These are phyloP conservation scores for Auricularia sp. DNA, from an alignment of 768 basidiomycete species.

Conservation along the genomic window DNA sequence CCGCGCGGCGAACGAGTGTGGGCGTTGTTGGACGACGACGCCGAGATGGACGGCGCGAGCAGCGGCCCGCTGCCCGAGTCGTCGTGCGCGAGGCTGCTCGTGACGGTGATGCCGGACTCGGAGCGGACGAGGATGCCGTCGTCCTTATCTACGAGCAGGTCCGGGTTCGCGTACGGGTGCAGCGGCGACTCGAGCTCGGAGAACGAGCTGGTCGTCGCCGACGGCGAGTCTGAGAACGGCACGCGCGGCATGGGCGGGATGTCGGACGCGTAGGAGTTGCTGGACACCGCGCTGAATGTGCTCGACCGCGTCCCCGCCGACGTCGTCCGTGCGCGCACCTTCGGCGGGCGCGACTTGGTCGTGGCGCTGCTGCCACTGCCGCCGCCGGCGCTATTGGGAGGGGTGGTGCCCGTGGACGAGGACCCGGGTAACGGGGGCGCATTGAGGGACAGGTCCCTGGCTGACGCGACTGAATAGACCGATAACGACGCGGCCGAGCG, in stretches of 20 bases:
- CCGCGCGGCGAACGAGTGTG: constrained; percentile 2
- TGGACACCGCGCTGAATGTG: background rate
- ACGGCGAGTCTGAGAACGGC: background rate
- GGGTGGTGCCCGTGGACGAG: background rate
- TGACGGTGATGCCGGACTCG: background rate
- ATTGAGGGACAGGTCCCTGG: background rate
- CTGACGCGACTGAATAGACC: background rate
- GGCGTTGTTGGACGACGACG: background rate
- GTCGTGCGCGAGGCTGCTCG: background rate
- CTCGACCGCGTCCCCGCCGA: background rate
- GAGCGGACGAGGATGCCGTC: background rate
- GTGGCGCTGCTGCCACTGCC: background rate
- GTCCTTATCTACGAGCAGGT: constrained; percentile 30
- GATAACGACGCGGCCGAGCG: background rate
- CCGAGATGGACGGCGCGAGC: background rate
- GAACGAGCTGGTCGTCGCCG: background rate
- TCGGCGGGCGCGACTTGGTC: background rate
- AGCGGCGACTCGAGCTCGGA: constrained; percentile 12
- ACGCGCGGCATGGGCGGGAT: background rate
- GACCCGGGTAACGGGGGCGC: background rate
- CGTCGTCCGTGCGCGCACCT: background rate
- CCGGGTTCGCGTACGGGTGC: constrained; percentile 79
- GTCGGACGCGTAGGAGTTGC: background rate
- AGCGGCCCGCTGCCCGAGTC: background rate
- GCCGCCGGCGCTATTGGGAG: background rate